Conservation (phyloP, 257 asterid genomes). For the Solanum boliviense region DNA sequence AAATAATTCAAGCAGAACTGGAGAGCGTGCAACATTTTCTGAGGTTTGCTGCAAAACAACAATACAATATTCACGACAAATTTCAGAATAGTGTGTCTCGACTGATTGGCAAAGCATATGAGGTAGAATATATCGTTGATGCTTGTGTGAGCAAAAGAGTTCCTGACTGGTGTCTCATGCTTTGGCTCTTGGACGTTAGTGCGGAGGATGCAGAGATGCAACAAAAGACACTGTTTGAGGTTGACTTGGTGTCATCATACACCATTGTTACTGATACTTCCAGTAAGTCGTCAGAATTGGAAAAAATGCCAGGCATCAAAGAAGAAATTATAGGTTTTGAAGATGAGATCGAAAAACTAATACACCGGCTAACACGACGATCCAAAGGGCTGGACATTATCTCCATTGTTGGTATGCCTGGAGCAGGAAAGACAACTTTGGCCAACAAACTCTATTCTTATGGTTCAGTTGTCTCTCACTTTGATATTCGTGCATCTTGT, state of each 20-base stretch:
- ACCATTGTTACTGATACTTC: neutral
- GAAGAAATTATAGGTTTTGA: neutral
- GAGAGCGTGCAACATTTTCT: neutral
- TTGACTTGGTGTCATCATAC: neutral
- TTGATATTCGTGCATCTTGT: no score
- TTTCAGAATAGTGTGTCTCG: neutral
- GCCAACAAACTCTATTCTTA: neutral
- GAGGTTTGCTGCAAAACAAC: neutral
- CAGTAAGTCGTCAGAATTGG: neutral
- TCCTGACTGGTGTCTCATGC: neutral
- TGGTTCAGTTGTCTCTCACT: fast-evolving
- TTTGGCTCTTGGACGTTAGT: fast-evolving
- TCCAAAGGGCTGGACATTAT: fast-evolving
- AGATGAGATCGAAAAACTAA: neutral
- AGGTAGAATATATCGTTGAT: neutral
- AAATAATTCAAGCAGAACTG: neutral
- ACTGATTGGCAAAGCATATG: neutral
- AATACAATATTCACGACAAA: neutral
- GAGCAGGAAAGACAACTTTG: neutral
- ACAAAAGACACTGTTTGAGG: neutral
- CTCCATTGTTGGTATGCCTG: neutral
- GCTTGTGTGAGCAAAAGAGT: neutral
- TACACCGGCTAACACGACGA: fast-evolving
- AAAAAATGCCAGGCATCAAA: neutral
- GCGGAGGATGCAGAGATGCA: neutral